Conservation (phyloP, 2,329 filamentous ascomycete genomes). For the Cytospora mali region DNA sequence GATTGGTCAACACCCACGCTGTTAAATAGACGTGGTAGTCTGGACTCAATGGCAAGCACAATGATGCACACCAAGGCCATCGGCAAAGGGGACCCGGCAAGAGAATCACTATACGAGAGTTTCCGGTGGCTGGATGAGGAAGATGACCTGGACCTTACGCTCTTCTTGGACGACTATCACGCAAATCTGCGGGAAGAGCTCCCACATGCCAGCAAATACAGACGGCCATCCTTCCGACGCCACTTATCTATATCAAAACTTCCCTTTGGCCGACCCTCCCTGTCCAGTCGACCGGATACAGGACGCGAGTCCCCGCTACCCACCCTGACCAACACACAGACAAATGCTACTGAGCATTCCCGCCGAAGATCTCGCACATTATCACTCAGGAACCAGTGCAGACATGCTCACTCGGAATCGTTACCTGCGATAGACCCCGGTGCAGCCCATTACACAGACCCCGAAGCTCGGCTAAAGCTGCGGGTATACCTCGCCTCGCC, state of each 20-base stretch:
- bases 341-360: constrained; percentile 40
- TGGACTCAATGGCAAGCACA: constrained; percentile 34
- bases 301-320: constrained; percentile 36
- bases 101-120: constrained; percentile 64
- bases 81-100: constrained; percentile 36
- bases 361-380: constrained; percentile 58
- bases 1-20: constrained; percentile 36
- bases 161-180: constrained; percentile 72
- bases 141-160: constrained; percentile 66
- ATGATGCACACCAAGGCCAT: constrained; percentile 27
- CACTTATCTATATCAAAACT: constrained; percentile 72
- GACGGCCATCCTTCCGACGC: constrained; percentile 67
- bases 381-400: constrained; percentile 53
- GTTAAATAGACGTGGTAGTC: constrained; percentile 36
- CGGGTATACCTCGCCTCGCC: constrained; percentile 84
- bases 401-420: constrained; percentile 47
- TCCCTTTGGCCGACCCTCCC: constrained; percentile 59
- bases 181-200: constrained; percentile 59
- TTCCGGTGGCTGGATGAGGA: constrained; percentile 77
- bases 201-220: constrained; percentile 47
- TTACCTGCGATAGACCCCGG: constrained; percentile 65
- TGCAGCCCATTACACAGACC: constrained; percentile 86
- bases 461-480: constrained; percentile 83
- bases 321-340: constrained; percentile 25
- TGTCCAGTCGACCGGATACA: constrained; percentile 47